A percentile compares a stretch with the other conserved stretches of the same genome.
phyloP scores from a whole-genome alignment of 345 rosid species.

The Erysimum cheiranthoides region DNA sequence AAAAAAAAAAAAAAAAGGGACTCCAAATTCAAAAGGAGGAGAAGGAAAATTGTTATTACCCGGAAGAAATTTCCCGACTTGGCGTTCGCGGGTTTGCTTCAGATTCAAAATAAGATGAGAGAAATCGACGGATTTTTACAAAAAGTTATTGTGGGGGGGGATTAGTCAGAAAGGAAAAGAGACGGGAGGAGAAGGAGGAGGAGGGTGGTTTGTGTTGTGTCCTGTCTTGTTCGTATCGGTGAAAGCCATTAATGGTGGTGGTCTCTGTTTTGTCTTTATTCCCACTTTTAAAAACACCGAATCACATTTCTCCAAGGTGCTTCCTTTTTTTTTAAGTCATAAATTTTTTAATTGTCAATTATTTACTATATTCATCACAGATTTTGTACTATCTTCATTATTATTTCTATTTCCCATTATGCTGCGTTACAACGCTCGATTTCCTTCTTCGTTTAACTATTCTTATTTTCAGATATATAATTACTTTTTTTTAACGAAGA shows the following conservation, averaged over 20 bases:
- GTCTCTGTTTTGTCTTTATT: constrained; percentile 52
- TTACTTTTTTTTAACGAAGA: neutral
- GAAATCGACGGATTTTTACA: neutral
- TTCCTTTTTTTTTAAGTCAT: constrained; percentile 1
- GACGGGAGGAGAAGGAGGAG: constrained; percentile 36
- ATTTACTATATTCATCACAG: constrained; percentile 11
- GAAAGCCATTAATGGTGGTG: constrained; percentile 51
- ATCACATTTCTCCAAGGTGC: constrained; percentile 46
- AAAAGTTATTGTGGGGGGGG: too few relatives aligned
- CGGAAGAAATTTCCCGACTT: constrained; percentile 30
- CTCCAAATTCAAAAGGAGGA: constrained; percentile 13
- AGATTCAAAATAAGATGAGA: constrained; percentile 30
- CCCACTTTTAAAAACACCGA: constrained; percentile 44
- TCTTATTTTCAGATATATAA: neutral
- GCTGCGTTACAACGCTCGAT: constrained; percentile 13
- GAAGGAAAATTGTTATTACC: constrained; percentile 18
- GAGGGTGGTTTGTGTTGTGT: constrained; percentile 30
- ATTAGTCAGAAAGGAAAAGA: constrained; percentile 34
- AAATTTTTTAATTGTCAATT: constrained; percentile 10
- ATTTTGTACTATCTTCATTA: constrained; percentile 37
- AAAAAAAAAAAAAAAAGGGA: neutral
- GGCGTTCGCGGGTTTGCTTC: constrained; percentile 15
- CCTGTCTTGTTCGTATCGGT: constrained; percentile 50
- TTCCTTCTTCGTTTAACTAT: neutral
- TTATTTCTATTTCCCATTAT: constrained; percentile 14